phyloP scores from a whole-genome alignment of 768 basidiomycete genomes.

The Leucocoprinus sp. region DNA sequence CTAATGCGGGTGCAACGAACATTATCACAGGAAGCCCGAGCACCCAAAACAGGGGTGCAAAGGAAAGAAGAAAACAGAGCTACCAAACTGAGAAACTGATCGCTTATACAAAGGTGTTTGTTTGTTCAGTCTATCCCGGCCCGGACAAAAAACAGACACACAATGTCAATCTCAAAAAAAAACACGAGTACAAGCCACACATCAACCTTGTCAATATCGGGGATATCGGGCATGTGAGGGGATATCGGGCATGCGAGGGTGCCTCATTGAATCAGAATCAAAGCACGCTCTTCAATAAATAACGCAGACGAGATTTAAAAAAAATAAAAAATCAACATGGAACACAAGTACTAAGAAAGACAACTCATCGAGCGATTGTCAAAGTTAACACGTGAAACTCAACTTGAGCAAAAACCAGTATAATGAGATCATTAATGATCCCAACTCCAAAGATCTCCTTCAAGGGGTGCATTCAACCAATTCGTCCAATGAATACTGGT shows the following conservation, averaged over 20 bases:
- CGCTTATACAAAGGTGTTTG: slow-evolving; percentile 75
- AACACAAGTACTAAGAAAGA: not conserved
- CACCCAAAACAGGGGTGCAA: slow-evolving; percentile 4
- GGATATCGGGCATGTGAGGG: slow-evolving; percentile 89
- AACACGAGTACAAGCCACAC: not conserved
- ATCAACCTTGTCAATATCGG: slow-evolving; percentile 96
- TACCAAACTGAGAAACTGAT: slow-evolving; percentile 8
- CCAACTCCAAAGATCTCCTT: too few species aligned
- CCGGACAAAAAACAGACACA: slow-evolving; percentile 50
- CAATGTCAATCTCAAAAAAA: slow-evolving; percentile 12
- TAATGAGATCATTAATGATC: too few species aligned
- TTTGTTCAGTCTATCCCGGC: slow-evolving; percentile 97
- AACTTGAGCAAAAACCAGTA: too few species aligned
- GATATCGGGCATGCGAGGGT: slow-evolving; percentile 78
- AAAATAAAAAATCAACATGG: not conserved
- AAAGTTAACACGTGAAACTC: slow-evolving; percentile 94
- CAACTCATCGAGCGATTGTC: slow-evolving; percentile 73
- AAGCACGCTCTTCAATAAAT: slow-evolving; percentile 90
- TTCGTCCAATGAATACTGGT: too few species aligned
- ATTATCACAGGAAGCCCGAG: not conserved
- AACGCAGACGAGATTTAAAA: slow-evolving; percentile 43
- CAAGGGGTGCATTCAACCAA: too few species aligned
- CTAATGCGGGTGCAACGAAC: not conserved
- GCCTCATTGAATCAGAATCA: slow-evolving; percentile 92
- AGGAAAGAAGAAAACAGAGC: not conserved